These are phyloP conservation scores for Boletus rubropictus DNA, from an alignment of 768 basidiomycete genomes.

Conservation along the genomic window DNA sequence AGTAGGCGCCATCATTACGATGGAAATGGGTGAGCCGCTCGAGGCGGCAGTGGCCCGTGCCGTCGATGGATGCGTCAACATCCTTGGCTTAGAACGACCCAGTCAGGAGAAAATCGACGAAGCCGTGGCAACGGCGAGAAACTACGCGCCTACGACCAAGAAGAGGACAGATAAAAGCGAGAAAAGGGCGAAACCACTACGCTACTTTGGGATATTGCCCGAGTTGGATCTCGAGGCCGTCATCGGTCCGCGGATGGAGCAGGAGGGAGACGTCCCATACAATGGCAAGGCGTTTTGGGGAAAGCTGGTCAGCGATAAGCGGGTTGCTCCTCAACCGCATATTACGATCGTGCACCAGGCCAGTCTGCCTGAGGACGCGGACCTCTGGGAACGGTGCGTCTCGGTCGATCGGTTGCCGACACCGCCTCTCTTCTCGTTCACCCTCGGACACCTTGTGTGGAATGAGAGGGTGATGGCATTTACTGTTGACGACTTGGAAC, in stretches of 20 bases:
- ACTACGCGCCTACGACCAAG: conserved; percentile 35
- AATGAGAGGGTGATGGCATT: conserved; percentile 77
- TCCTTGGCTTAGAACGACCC: conserved; percentile 52
- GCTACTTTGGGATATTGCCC: conserved; percentile 77
- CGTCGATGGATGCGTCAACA: conserved; percentile 49
- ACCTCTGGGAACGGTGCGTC: conserved; percentile 40
- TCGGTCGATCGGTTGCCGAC: conserved; percentile 11
- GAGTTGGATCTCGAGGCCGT: conserved; percentile 58
- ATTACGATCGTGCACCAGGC: conserved; percentile 80
- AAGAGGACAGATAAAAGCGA: conserved; percentile 2
- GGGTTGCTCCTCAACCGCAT: conserved; percentile 65
- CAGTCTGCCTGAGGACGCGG: conserved; percentile 28
- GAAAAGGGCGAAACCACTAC: conserved; percentile 34
- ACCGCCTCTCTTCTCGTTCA: conserved; percentile 56
- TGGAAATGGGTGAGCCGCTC: conserved; percentile 52
- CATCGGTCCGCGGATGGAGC: conserved; percentile 39
- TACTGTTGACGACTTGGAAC: conserved; percentile 54
- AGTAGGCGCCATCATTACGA: conserved; percentile 65
- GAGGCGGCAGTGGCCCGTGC: conserved; percentile 53
- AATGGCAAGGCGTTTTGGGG: conserved; percentile 43
- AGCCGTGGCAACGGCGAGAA: conserved; percentile 34
- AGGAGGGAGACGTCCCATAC: conserved; percentile 27
- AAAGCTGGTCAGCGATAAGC: conserved; percentile 36
- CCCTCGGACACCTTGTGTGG: conserved; percentile 62
- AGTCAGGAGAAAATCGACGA: conserved; percentile 49